Evolutionary conservation across 495 filamentous ascomycete species (phyloP).

Genomic region (Annulohypoxylon moriforme): DNA sequence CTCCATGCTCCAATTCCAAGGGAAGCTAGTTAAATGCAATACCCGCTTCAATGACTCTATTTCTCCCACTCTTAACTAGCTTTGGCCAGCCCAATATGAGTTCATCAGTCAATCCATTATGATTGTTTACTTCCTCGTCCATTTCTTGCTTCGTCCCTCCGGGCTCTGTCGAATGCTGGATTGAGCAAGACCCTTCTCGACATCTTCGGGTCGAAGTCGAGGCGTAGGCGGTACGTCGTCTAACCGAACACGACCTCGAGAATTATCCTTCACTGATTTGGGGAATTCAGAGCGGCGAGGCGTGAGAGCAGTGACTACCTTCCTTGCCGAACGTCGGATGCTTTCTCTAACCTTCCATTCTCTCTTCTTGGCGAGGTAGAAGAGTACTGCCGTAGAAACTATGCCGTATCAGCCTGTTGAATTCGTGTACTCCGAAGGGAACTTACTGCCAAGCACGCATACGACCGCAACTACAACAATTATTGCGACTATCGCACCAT

Average conservation of each 20-base stretch:
- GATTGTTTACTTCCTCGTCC: constrained; percentile 50
- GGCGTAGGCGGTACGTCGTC: constrained; percentile 66
- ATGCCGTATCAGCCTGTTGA: constrained; percentile 29
- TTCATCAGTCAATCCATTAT: constrained; percentile 35
- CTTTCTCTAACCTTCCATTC: constrained; percentile 67
- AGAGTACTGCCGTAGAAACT: constrained; percentile 63
- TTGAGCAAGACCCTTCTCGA: constrained; percentile 62
- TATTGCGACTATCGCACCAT: constrained; percentile 70
- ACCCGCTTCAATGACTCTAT: constrained; percentile 4
- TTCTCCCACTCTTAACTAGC: constrained; percentile 7
- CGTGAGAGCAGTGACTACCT: constrained; percentile 64
- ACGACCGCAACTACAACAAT: constrained; percentile 69
- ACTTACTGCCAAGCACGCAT: constrained; percentile 67
- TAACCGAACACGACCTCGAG: constrained; percentile 53
- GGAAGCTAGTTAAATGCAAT: constrained; percentile 20
- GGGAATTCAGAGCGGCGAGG: constrained; percentile 66
- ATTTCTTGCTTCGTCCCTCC: constrained; percentile 49
- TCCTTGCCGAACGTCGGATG: constrained; percentile 63
- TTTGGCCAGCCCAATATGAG: neutral
- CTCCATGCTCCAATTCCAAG: constrained; percentile 23
- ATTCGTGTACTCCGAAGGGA: neutral
- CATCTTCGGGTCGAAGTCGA: constrained; percentile 56
- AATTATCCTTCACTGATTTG: constrained; percentile 59
- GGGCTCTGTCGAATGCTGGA: constrained; percentile 39
- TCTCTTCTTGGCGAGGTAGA: constrained; percentile 67